These are phyloP conservation scores for Blakeslea trispora DNA, from an alignment of 371 early-diverging fungal genomes.

Conservation along the genomic window DNA sequence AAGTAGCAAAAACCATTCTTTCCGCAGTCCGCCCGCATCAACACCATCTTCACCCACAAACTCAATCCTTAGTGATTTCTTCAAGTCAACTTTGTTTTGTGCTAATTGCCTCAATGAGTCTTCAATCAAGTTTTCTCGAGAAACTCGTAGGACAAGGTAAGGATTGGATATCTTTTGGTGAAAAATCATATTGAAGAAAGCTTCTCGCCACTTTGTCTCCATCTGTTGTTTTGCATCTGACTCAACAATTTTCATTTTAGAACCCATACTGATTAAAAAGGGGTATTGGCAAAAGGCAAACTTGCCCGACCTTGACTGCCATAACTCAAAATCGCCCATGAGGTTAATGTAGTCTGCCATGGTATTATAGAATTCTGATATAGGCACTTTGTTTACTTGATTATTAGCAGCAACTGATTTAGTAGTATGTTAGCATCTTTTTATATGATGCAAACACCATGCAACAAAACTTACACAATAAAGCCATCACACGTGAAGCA, in stretches of 20 bases:
- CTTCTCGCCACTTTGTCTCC: conserved; percentile 73
- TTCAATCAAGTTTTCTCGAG: conserved; percentile 82
- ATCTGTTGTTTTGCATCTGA: conserved; percentile 88
- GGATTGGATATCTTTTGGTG: conserved; percentile 80
- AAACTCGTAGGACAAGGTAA: conserved; percentile 76
- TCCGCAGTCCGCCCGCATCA: conserved; percentile 96
- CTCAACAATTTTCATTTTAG: conserved; percentile 87
- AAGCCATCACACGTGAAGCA: conserved; percentile 88
- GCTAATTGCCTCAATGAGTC: conserved; percentile 79
- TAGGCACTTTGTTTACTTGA: conserved; percentile 57
- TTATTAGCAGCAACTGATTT: conserved; percentile 69
- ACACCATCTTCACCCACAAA: conserved; percentile 90
- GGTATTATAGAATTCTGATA: conserved; percentile 85
- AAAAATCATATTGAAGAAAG: conserved; percentile 88
- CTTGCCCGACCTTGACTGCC: conserved; percentile 78
- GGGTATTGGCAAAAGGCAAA: conserved; percentile 92
- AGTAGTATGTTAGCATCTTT: conserved; percentile 14
- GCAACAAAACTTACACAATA: conserved; percentile 60
- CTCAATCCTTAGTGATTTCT: conserved; percentile 82
- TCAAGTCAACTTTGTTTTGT: conserved; percentile 73
- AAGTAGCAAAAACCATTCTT: conserved; percentile 94
- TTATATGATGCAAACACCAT: too few species aligned
- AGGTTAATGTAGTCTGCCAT: conserved; percentile 82
- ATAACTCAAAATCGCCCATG: conserved; percentile 78
- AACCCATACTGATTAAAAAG: conserved; percentile 81